phyloP scores from a whole-genome alignment of 2,329 filamentous ascomycete genomes.

The Aspergillus felis region DNA sequence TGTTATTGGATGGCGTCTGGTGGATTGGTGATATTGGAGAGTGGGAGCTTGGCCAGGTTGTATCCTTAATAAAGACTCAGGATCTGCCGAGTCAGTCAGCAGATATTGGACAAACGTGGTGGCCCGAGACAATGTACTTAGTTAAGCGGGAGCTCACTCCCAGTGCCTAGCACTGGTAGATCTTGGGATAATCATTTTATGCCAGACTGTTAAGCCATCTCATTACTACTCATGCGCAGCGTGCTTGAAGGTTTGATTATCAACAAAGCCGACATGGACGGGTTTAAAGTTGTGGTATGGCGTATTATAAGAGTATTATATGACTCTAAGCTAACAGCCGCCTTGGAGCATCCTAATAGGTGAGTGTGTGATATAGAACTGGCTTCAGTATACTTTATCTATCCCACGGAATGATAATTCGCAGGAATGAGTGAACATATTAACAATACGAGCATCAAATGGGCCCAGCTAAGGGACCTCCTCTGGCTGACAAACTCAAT shows the following conservation, averaged over 20 bases:
- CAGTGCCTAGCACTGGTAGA: neutral
- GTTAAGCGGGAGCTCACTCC: conserved; percentile 14
- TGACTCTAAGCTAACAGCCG: neutral
- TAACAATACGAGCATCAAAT: neutral
- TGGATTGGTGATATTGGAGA: conserved; percentile 29
- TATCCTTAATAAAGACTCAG: conserved; percentile 17
- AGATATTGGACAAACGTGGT: conserved; percentile 16
- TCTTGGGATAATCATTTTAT: neutral
- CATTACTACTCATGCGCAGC: neutral
- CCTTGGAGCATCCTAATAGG: neutral
- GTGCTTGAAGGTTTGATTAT: neutral
- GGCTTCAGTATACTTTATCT: too few relatives aligned
- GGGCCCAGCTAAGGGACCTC: neutral
- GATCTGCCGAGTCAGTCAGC: conserved; percentile 3
- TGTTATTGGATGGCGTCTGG: conserved; percentile 31
- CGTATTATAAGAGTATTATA: neutral
- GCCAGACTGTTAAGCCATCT: neutral
- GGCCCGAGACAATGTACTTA: conserved; percentile 23
- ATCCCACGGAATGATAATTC: too few relatives aligned
- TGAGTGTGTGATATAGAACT: neutral
- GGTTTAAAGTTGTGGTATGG: too few relatives aligned
- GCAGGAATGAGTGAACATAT: too few relatives aligned
- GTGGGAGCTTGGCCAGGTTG: conserved; percentile 21
- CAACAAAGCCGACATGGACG: neutral
- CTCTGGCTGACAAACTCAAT: neutral